Evolutionary conservation across 2,329 filamentous ascomycete genomes (phyloP).

Genomic region (Alternaria triticimaculans): DNA sequence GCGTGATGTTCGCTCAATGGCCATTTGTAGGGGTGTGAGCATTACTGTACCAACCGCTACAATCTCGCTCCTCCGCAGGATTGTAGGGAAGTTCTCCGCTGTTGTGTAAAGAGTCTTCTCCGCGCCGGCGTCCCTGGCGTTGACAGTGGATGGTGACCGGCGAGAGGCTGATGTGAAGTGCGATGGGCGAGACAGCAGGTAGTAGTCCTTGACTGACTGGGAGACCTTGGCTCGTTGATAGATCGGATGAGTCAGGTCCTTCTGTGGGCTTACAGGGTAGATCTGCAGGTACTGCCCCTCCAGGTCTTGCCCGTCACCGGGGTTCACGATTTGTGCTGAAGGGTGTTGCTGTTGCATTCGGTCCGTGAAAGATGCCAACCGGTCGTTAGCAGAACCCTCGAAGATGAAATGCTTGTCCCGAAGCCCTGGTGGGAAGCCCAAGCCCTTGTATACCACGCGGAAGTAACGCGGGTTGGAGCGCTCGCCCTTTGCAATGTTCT

Average conservation of each 20-base stretch:
- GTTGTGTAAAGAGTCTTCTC: conserved; percentile 87
- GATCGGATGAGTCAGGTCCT: conserved; percentile 80
- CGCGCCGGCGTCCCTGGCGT: conserved; percentile 73
- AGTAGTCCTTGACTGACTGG: conserved; percentile 83
- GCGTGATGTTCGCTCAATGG: conserved; percentile 84
- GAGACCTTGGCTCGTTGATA: conserved; percentile 88
- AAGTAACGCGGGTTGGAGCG: conserved; percentile 84
- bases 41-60: conserved; percentile 69
- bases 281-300: conserved; percentile 92
- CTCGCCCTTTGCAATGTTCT: conserved; percentile 83
- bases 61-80: conserved; percentile 86
- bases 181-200: conserved; percentile 78
- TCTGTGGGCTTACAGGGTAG: conserved; percentile 79
- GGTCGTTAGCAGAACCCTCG: conserved; percentile 79
- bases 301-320: conserved; percentile 74
- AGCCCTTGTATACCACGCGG: conserved; percentile 85
- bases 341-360: conserved; percentile 92
- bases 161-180: conserved; percentile 78
- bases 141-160: conserved; percentile 71
- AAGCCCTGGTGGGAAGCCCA: conserved; percentile 81
- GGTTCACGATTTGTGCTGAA: conserved; percentile 78
- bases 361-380: conserved; percentile 82
- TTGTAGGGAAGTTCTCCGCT: conserved; percentile 87
- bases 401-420: conserved; percentile 94
- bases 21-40: conserved; percentile 81